A percentile compares a stretch with the other conserved stretches of the same genome.
Evolutionary conservation across 345 rosid genomes (phyloP).

Genomic region (Gynandropsis gynandra): DNA sequence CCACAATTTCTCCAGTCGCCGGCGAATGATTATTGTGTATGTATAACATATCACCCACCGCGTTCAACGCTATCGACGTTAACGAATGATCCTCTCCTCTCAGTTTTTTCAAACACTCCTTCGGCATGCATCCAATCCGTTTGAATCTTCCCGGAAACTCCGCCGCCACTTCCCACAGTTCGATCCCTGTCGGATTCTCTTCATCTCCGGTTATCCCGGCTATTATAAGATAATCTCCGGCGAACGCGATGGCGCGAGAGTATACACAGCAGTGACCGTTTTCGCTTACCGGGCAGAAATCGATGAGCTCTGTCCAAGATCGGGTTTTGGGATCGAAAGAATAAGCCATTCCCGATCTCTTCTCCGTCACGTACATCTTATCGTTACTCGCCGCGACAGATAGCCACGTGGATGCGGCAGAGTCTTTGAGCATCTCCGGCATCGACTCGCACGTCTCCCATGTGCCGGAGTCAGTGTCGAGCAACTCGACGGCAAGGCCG

Average conservation of each 20-base stretch:
- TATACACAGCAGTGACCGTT: slow-evolving; percentile 9
- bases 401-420: slow-evolving; percentile 56
- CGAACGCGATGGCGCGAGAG: slow-evolving; percentile 32
- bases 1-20: slow-evolving; percentile 28
- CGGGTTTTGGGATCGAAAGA: slow-evolving; percentile 44
- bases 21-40: slow-evolving; percentile 16
- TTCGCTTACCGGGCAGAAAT: slow-evolving; percentile 26
- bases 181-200: slow-evolving; percentile 32
- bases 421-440: slow-evolving; percentile 46
- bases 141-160: slow-evolving; percentile 20
- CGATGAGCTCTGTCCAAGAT: slow-evolving; percentile 48
- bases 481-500: slow-evolving; percentile 57
- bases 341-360: slow-evolving; percentile 39
- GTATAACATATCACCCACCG: slow-evolving; percentile 34
- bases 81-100: slow-evolving; percentile 17
- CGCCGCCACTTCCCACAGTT: slow-evolving; percentile 38
- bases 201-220: slow-evolving; percentile 35
- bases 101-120: slow-evolving; percentile 34
- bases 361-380: slow-evolving; percentile 46
- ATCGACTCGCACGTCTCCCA: slow-evolving; percentile 56
- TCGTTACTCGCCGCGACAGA: slow-evolving; percentile 37
- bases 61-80: slow-evolving; percentile 28
- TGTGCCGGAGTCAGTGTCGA: slow-evolving; percentile 26
- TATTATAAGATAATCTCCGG: slow-evolving; percentile 34
- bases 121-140: slow-evolving; percentile 50